Conservation (phyloP, 2,329 filamentous ascomycete species). For the Diaporthe sp. region DNA sequence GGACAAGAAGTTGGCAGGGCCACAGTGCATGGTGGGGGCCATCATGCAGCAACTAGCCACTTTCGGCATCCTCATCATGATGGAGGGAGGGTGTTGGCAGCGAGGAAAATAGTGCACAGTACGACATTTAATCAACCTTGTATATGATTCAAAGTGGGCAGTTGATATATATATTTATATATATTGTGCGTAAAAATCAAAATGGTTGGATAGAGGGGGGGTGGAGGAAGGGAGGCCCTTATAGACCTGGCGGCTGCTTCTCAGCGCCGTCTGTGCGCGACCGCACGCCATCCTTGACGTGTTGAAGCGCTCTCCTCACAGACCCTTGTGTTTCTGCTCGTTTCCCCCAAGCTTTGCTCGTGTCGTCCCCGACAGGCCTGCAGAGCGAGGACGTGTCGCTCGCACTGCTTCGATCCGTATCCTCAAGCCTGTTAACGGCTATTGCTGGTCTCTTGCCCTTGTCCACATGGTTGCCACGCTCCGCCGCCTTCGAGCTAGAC, state of each 20-base stretch:
- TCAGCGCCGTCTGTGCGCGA: background rate
- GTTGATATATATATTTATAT: background rate
- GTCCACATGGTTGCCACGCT: background rate
- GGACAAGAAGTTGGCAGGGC: constrained; percentile 3
- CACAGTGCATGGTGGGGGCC: constrained; percentile 1
- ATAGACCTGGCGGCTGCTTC: constrained; percentile 6
- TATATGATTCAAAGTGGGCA: background rate
- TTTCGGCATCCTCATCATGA: background rate
- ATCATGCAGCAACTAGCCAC: background rate
- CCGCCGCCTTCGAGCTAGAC: background rate
- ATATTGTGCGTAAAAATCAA: background rate
- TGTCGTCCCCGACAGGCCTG: background rate
- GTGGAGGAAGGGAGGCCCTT: background rate
- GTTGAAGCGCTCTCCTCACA: background rate
- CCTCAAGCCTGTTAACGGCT: background rate
- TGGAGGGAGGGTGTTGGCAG: too few relatives aligned
- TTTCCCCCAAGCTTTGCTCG: background rate
- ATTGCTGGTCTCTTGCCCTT: constrained; percentile 2
- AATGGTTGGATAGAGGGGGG: background rate
- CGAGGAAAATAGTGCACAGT: background rate
- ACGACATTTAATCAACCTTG: background rate
- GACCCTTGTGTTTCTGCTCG: constrained; percentile 7
- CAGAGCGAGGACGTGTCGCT: constrained; percentile 11
- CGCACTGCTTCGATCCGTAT: background rate
- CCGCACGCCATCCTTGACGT: constrained; percentile 18